Evolutionary conservation across 2,329 filamentous ascomycete species (phyloP), one percentile per base, ranked within the genome.

Genomic region (Diaporthe sp.): DNA sequence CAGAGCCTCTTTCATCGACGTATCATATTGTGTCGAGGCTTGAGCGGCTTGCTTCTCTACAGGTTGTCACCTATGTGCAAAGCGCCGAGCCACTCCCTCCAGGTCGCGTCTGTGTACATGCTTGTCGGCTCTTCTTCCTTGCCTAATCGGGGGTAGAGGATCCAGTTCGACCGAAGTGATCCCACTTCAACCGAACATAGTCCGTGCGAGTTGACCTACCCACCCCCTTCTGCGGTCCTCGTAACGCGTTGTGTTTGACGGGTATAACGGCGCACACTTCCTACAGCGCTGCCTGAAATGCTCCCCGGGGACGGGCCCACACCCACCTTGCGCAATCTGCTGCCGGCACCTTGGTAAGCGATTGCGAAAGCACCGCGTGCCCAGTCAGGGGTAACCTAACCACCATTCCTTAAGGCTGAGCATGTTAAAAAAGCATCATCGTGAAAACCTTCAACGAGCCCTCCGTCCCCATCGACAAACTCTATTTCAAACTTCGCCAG

Each of bases 241-340:
- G 64, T 68, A 54, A 68, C 64, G 64, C 35, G 35, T 54, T 54
- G 64, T n/a, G 45, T 68, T 68, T 68, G 30, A 54, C 64, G 64
- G 64, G 45, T 52, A 68, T 38, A 38, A 38, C 64, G 64, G 64
- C 64, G 45, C 30, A 25, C 3, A 30, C 12, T 35, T 47, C 4
- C 22, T 52, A 38, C 64, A 67, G 64, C 30, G 64, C 64, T 67
- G 61, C 61, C 61, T 67, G 30, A n/a, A n/a, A 35, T 25, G 9
- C 4, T 25, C 45, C 45, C 22, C 13, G 45, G 40, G 4, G 35
- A 35, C 22, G 42, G 60, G 19, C 64, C 64, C 64, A 68, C 47
- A 68, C 33, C 33, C 35, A 38, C 47, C n/a, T 68, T 54, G 47
- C 30, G 47, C 47, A 68, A 68, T 54, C 33, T 54, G 33, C 40